Evolutionary conservation across 768 basidiomycete species (phyloP).

Genomic region (Naganishia vishniacii): DNA sequence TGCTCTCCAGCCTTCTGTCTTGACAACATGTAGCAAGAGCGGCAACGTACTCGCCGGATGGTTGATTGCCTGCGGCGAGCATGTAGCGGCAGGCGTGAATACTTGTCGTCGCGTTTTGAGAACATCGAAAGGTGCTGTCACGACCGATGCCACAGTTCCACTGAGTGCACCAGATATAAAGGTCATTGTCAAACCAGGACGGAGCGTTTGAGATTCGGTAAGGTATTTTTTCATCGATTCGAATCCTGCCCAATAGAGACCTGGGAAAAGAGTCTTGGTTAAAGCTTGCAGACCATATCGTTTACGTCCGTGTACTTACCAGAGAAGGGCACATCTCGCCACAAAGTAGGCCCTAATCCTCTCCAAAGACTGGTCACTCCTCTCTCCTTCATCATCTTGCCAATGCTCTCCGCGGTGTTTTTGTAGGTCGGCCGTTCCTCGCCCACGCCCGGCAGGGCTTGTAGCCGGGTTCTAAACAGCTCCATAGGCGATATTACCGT

Average conservation of each 20-base stretch:
- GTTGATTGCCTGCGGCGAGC: slow-evolving; percentile 34
- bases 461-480: slow-evolving; percentile 46
- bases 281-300: not conserved
- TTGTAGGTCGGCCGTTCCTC: slow-evolving; percentile 42
- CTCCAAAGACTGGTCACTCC: slow-evolving; percentile 77
- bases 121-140: slow-evolving; percentile 94
- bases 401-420: slow-evolving; percentile 52
- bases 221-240: slow-evolving; percentile 71
- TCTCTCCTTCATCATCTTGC: slow-evolving; percentile 57
- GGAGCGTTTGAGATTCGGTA: slow-evolving; percentile 52
- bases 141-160: slow-evolving; percentile 72
- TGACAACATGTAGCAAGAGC: slow-evolving; percentile 64
- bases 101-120: slow-evolving; percentile 91
- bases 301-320: slow-evolving; percentile 51
- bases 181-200: slow-evolving; percentile 59
- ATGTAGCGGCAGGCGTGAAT: slow-evolving; percentile 43
- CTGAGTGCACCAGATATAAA: slow-evolving; percentile 87
- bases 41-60: slow-evolving; percentile 57
- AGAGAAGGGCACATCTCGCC: slow-evolving; percentile 96
- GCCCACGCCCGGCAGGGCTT: slow-evolving; percentile 40
- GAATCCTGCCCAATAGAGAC: slow-evolving; percentile 89
- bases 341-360: slow-evolving; percentile 83
- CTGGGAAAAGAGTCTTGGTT: slow-evolving; percentile 20
- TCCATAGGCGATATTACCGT: slow-evolving; percentile 51
- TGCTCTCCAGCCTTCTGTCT: slow-evolving; percentile 69